These are phyloP conservation scores for Euptelea pleiosperma DNA, from an alignment of 164 flowering plant genomes.

Conservation along the genomic window DNA sequence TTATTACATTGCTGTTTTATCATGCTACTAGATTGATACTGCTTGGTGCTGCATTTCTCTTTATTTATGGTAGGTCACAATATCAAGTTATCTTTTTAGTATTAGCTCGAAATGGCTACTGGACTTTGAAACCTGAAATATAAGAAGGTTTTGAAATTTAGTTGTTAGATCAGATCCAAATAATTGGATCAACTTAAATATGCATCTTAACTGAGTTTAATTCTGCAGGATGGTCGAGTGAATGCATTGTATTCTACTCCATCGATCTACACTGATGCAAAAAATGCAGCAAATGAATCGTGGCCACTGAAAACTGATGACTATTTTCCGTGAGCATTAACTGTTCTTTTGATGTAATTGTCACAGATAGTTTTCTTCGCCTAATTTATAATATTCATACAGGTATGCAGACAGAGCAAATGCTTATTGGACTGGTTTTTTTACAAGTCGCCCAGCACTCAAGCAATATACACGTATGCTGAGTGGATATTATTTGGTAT, in stretches of 20 bases:
- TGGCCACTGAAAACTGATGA: constrained; percentile 90
- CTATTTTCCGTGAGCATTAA: constrained; percentile 69
- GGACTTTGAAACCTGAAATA: neutral
- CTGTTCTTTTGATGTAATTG: constrained; percentile 1
- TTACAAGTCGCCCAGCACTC: constrained; percentile 85
- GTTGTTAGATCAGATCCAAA: neutral
- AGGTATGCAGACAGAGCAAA: constrained; percentile 77
- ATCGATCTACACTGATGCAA: constrained; percentile 75
- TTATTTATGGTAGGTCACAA: neutral
- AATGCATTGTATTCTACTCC: constrained; percentile 94
- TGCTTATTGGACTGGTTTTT: constrained; percentile 95
- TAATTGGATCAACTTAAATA: too few relatives aligned
- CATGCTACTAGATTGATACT: too few relatives aligned
- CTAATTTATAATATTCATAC: constrained; percentile 9
- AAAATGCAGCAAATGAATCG: constrained; percentile 54
- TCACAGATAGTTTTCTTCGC: neutral
- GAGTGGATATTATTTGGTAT: constrained; percentile 91
- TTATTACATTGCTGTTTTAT: too few relatives aligned
- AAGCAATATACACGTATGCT: constrained; percentile 67
- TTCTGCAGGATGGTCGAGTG: constrained; percentile 76
- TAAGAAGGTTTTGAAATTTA: neutral
- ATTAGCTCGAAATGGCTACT: neutral
- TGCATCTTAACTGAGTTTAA: neutral
- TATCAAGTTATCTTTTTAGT: neutral
- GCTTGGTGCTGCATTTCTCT: neutral